A percentile compares a stretch with the other conserved stretches of the same genome.
Conservation (phyloP, 2,329 filamentous ascomycete genomes). For the Aspergillus novoparasiticus region DNA sequence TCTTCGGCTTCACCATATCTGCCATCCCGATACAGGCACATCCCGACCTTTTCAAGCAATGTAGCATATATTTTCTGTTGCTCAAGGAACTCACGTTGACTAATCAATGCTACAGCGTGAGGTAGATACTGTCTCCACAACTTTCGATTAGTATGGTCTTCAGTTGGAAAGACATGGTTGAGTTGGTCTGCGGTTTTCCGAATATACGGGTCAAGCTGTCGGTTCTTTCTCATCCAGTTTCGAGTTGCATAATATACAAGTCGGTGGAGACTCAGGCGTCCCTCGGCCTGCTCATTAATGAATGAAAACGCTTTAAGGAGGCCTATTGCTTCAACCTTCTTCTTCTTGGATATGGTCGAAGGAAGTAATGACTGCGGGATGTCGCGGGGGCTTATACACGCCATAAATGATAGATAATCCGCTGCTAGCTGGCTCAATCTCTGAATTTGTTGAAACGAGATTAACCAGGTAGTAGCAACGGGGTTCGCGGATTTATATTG, state of each 20-base stretch:
- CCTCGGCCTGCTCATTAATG: conserved; percentile 5
- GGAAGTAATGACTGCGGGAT: conserved; percentile 39
- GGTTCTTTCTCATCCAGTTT: conserved; percentile 10
- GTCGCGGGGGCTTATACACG: neutral
- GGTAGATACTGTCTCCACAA: conserved; percentile 23
- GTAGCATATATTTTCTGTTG: neutral
- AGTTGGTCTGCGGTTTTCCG: conserved; percentile 7
- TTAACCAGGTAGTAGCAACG: conserved; percentile 11
- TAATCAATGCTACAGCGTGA: conserved; percentile 12
- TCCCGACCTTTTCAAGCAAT: neutral
- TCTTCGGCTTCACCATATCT: neutral
- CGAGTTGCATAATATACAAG: conserved; percentile 27
- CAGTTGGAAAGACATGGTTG: conserved; percentile 9
- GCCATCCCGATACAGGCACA: neutral
- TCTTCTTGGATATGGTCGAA: conserved; percentile 18
- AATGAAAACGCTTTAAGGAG: conserved; percentile 25
- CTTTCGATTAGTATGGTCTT: conserved; percentile 10
- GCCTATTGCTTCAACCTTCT: conserved; percentile 32
- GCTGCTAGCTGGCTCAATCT: no score
- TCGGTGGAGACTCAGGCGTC: conserved; percentile 27
- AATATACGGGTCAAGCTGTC: conserved; percentile 17
- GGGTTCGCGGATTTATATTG: conserved; percentile 13
- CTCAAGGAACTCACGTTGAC: neutral
- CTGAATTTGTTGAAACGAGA: no score
- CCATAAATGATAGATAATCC: no score